Conservation (phyloP, 2,329 filamentous ascomycete genomes). For the Clonostachys byssicola region DNA sequence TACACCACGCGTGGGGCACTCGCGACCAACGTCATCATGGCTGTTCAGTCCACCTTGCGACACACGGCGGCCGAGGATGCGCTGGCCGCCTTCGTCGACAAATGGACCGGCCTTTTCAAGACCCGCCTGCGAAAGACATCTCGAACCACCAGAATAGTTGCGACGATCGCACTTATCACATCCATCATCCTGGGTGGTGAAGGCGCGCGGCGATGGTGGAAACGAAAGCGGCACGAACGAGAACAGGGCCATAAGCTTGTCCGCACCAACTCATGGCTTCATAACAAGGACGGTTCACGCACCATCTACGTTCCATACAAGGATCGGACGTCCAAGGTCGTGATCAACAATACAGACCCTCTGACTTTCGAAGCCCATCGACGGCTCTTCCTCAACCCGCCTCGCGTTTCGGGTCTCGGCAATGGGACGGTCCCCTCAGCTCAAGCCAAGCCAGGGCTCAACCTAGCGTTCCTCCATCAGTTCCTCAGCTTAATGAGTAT, state of each 20-base stretch:
- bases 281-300: slow-evolving; percentile 90
- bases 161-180: slow-evolving; percentile 69
- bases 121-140: slow-evolving; percentile 60
- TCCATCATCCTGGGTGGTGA: slow-evolving; percentile 77
- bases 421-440: slow-evolving; percentile 77
- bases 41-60: slow-evolving; percentile 80
- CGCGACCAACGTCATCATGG: slow-evolving; percentile 51
- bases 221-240: slow-evolving; percentile 67
- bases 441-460: slow-evolving; percentile 89
- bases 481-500: slow-evolving; percentile 95
- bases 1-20: background rate
- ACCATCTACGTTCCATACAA: slow-evolving; percentile 95
- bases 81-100: slow-evolving; percentile 58
- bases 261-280: slow-evolving; percentile 85
- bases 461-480: slow-evolving; percentile 93
- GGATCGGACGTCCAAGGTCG: slow-evolving; percentile 82
- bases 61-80: slow-evolving; percentile 62
- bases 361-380: slow-evolving; percentile 96
- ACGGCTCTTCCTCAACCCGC: slow-evolving; percentile 86
- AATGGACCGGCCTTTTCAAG: slow-evolving; percentile 50
- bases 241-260: slow-evolving; percentile 80
- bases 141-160: slow-evolving; percentile 67
- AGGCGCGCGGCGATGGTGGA: slow-evolving; percentile 77
- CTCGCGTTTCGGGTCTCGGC: slow-evolving; percentile 72
- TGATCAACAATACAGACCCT: slow-evolving; percentile 83